phyloP scores from a whole-genome alignment of 2,329 filamentous ascomycete genomes.

The Coccinonectria pachysandricola region DNA sequence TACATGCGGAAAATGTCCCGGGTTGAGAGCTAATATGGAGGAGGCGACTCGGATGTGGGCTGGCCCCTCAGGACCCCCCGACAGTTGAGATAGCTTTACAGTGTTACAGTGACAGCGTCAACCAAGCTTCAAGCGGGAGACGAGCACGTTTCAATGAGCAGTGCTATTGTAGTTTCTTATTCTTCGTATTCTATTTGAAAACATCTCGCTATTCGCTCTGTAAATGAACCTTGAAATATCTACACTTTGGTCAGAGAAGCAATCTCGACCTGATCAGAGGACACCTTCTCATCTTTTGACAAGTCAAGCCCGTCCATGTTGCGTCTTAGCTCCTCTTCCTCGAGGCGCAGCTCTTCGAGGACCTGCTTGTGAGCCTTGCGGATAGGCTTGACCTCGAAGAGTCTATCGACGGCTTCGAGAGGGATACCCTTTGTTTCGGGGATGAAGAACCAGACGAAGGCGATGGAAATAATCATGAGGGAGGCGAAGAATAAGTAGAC shows the following conservation, averaged over 20 bases:
- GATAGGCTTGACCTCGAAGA: slow-evolving; percentile 43
- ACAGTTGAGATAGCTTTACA: too few species aligned
- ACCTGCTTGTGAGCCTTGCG: slow-evolving; percentile 32
- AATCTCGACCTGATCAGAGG: slow-evolving; percentile 18
- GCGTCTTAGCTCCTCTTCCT: slow-evolving; percentile 26
- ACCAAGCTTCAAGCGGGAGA: too few species aligned
- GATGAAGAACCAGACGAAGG: slow-evolving; percentile 52
- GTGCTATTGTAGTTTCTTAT: too few species aligned
- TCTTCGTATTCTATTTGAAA: too few species aligned
- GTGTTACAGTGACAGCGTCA: too few species aligned
- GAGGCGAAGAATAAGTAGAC: slow-evolving; percentile 61
- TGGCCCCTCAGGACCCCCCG: too few species aligned
- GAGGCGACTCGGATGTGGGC: too few species aligned
- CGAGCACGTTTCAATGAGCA: too few species aligned
- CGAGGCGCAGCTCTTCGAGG: slow-evolving; percentile 30
- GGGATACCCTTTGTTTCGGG: slow-evolving; percentile 59
- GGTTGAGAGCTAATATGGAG: too few species aligned
- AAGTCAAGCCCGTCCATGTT: slow-evolving; percentile 17
- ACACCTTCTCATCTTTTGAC: slow-evolving; percentile 18
- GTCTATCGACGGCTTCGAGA: slow-evolving; percentile 52
- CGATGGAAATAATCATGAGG: slow-evolving; percentile 45
- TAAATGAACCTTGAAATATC: too few species aligned
- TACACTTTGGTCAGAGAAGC: slow-evolving; percentile 4
- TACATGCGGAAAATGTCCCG: too few species aligned
- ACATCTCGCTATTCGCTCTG: too few species aligned